Base-by-base conservation (phyloP, 331 rosid genomes). In the Prunus yedoensis region DNA sequence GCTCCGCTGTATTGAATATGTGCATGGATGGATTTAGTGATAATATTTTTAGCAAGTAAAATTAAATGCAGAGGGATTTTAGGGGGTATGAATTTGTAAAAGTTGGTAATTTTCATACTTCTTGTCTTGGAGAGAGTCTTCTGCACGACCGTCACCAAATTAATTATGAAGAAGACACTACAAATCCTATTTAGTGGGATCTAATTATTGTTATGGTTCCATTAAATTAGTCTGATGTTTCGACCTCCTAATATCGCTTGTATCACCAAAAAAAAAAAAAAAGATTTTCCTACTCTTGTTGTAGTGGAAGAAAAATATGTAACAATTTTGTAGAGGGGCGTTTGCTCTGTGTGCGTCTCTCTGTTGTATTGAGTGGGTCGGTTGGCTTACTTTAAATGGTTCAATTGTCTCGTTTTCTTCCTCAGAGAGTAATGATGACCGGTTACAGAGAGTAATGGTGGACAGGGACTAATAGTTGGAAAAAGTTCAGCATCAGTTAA, bases 1-100 rank as follows among this genome's bases (percentile, higher is more conserved):
- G 86, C 98, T 78, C 98, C 97, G 6, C 88, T 89, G 1, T 81
- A 87, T 79, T 93, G 88, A 91, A 67, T 61, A 50, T 5, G 23
- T 67, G 70, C 38, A 73, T 53, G 60, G 66, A 66, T 38, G 43
- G 43, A 20, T 4, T 9, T 43, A 5, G 27, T 14, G 28, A 18
- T 49, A n/a, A 57, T 46, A 41, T 70, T 38, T 38, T 38, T 2
- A 32, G 23, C 21, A 27, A 45, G 63, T 59, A 9, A 25, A 30
- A 38, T 35, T 59, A 27, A 23, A 12, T 72, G 32, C 27, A 17
- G 70, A 43, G 61, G 10, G 25, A 15, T 67, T 62, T 20, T 67
- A 53, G 54, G 49, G 49, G 58, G 50, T 13, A 70, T 52, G 77
- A 67, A 28, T 23, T 47, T 23, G 79, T 62, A 30, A 30, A 30